A percentile compares a stretch with the other conserved stretches of the same genome.
Evolutionary conservation across 352 stramenopile species (phyloP).

Genomic region (Pythium diclinum): DNA sequence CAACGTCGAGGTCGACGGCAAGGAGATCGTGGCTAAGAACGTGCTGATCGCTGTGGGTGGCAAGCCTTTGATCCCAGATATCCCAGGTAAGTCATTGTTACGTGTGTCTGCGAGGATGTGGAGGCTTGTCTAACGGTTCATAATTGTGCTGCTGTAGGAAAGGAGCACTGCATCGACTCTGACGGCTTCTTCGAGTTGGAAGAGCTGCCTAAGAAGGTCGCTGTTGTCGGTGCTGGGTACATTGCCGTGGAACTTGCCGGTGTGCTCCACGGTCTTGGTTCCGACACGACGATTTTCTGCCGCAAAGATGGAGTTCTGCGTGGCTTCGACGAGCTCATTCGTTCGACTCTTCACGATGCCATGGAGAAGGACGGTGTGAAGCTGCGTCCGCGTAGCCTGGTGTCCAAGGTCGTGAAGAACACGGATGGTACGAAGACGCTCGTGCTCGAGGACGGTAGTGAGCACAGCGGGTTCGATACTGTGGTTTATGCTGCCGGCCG

Average conservation of each 20-base stretch:
- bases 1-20: conserved; percentile 78
- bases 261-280: conserved; percentile 92
- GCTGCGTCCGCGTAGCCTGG: conserved; percentile 45
- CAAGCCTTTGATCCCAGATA: conserved; percentile 73
- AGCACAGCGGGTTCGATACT: conserved; percentile 44
- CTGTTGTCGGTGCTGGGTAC: conserved; percentile 97
- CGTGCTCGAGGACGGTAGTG: conserved; percentile 39
- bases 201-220: conserved; percentile 89
- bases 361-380: conserved; percentile 55
- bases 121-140: too few relatives aligned
- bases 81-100: conserved; percentile 53
- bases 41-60: conserved; percentile 76
- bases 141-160: conserved; percentile 37
- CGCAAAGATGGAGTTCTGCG: conserved; percentile 84
- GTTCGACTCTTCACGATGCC: conserved; percentile 55
- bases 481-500: conserved; percentile 82
- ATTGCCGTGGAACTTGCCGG: conserved; percentile 97
- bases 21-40: conserved; percentile 50
- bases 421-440: conserved; percentile 55
- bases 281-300: conserved; percentile 90
- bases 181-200: conserved; percentile 99
- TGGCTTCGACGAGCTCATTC: conserved; percentile 88
- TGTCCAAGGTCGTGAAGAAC: conserved; percentile 38
- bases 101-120: too few relatives aligned
- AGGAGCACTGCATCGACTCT: conserved; percentile 92